Evolutionary conservation across 2,329 filamentous ascomycete genomes (phyloP).

Genomic region (Dactylellina haptotyla): DNA sequence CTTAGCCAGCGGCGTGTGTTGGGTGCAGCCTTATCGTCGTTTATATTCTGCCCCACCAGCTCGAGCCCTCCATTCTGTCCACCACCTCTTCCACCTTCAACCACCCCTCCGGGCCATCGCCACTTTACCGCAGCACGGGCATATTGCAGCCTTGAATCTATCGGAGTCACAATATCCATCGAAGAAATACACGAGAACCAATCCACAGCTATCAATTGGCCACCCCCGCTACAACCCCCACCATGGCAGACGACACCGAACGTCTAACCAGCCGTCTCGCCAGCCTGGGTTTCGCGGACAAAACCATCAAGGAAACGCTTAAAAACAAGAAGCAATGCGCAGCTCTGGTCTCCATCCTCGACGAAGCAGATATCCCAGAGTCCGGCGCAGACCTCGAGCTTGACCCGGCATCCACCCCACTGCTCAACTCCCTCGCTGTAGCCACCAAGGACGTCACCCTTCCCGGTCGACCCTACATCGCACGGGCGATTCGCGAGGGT

Average conservation of each 20-base stretch:
- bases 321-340: conserved; percentile 57
- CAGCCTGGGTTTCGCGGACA: conserved; percentile 56
- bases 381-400: conserved; percentile 20
- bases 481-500: conserved; percentile 54
- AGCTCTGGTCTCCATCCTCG: conserved; percentile 54
- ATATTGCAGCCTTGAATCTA: background rate
- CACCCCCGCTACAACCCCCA: background rate
- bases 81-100: background rate
- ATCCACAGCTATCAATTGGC: background rate
- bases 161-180: background rate
- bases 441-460: conserved; percentile 54
- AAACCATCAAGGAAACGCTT: conserved; percentile 57
- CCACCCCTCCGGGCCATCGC: background rate
- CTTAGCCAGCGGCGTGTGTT: conserved; percentile 12
- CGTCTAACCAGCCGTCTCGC: conserved; percentile 53
- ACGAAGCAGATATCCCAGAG: conserved; percentile 52
- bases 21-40: conserved; percentile 32
- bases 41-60: conserved; percentile 37
- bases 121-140: background rate
- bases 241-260: conserved; percentile 55
- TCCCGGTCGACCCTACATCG: conserved; percentile 54
- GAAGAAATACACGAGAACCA: background rate
- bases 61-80: background rate
- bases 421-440: conserved; percentile 55
- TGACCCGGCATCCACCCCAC: conserved; percentile 49